Evolutionary conservation across 805 yeast species (phyloP).

Genomic region (Scheffersomyces amazonensis): DNA sequence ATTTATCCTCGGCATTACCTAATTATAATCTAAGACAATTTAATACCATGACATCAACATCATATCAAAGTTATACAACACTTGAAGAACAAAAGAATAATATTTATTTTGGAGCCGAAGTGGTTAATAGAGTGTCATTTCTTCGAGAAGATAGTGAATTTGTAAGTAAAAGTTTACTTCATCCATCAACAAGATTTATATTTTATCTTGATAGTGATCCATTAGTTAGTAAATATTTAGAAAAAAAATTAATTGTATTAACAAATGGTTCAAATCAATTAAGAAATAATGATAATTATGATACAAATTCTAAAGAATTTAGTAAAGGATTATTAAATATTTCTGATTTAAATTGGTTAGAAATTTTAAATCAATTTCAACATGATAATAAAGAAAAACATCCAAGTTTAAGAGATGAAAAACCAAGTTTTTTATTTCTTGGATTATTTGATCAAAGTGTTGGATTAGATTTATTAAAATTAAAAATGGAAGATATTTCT

Average conservation of each 20-base stretch:
- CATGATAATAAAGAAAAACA: constrained; percentile 31
- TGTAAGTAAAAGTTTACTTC: constrained; percentile 42
- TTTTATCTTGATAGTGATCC: constrained; percentile 34
- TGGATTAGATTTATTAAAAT: constrained; percentile 29
- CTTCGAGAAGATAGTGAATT: constrained; percentile 55
- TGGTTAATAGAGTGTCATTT: constrained; percentile 63
- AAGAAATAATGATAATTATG: background rate
- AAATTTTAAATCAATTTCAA: constrained; percentile 19
- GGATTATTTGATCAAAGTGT: constrained; percentile 48
- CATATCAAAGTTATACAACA: constrained; percentile 9
- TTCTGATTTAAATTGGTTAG: constrained; percentile 14
- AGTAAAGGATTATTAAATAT: constrained; percentile 3
- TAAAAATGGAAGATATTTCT: constrained; percentile 20
- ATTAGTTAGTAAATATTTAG: constrained; percentile 26
- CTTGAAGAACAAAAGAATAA: constrained; percentile 16
- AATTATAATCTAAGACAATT: no score
- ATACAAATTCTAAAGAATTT: background rate
- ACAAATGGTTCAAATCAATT: constrained; percentile 36
- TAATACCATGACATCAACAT: constrained; percentile 14
- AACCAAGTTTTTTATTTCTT: constrained; percentile 40
- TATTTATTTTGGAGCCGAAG: constrained; percentile 46
- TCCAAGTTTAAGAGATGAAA: constrained; percentile 37
- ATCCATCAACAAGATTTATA: constrained; percentile 49
- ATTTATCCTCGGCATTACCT: no score
- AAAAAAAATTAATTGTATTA: constrained; percentile 28